Conservation (phyloP, 257 asterid genomes). For the Henckelia pumila region DNA sequence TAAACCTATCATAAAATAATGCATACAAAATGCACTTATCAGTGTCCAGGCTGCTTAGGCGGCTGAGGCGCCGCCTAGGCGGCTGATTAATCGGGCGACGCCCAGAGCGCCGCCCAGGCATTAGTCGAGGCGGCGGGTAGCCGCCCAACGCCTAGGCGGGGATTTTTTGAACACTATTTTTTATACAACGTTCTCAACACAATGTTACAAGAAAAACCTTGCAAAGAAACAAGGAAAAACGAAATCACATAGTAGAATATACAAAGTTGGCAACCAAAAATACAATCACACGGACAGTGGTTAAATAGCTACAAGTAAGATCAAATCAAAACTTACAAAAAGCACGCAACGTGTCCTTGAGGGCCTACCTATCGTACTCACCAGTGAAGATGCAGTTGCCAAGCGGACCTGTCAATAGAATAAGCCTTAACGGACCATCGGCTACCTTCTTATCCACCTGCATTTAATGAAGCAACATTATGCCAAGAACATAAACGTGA, state of each 20-base stretch:
- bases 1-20: too few relatives aligned
- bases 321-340: constrained; percentile 57
- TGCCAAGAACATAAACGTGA: constrained; percentile 6
- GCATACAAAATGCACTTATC: too few relatives aligned
- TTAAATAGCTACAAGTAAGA: background rate
- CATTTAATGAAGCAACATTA: constrained; percentile 20
- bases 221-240: background rate
- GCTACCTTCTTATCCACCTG: constrained; percentile 99
- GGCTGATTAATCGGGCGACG: too few relatives aligned
- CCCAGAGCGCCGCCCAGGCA: too few relatives aligned
- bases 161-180: too few relatives aligned
- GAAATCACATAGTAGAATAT: background rate
- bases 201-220: constrained; percentile 21
- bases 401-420: constrained; percentile 87
- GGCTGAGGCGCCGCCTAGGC: too few relatives aligned
- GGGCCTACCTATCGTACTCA: constrained; percentile 72
- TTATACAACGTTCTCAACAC: constrained; percentile 8
- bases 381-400: constrained; percentile 92
- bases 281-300: constrained; percentile 6
- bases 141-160: too few relatives aligned
- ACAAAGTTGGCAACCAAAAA: background rate
- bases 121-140: too few relatives aligned
- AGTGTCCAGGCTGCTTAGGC: too few relatives aligned
- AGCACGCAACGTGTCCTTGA: constrained; percentile 67
- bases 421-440: constrained; percentile 81